phyloP scores from a whole-genome alignment of 1,139 yeast species.

The Nematodospora anomalae region DNA sequence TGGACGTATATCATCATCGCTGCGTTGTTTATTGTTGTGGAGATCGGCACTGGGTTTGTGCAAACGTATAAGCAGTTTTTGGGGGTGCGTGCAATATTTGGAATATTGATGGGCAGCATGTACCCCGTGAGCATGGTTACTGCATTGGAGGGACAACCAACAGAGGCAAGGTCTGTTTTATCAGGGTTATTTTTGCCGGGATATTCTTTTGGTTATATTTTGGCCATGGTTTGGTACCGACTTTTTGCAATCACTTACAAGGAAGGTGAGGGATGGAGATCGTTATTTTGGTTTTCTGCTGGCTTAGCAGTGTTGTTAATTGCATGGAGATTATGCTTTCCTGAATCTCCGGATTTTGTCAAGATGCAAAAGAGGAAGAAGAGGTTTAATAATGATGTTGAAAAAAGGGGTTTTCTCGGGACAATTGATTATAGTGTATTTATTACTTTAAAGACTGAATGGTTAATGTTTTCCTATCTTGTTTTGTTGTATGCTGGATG shows the following conservation, averaged over 20 bases:
- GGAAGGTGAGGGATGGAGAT: constrained; percentile 60
- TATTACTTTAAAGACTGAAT: constrained; percentile 34
- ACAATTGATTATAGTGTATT: constrained; percentile 18
- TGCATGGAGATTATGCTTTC: constrained; percentile 32
- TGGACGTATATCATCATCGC: constrained; percentile 64
- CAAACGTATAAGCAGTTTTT: constrained; percentile 62
- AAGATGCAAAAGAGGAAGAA: constrained; percentile 19
- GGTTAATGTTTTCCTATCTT: constrained; percentile 45
- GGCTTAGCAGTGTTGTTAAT: constrained; percentile 46
- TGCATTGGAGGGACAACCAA: constrained; percentile 39
- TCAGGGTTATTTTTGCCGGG: constrained; percentile 43
- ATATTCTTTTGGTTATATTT: constrained; percentile 38
- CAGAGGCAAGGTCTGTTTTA: constrained; percentile 34
- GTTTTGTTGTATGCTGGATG: constrained; percentile 48
- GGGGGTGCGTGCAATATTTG: constrained; percentile 52
- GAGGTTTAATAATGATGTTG: constrained; percentile 11
- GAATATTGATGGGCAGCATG: constrained; percentile 42
- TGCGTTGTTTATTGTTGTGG: constrained; percentile 53
- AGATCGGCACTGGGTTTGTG: constrained; percentile 73
- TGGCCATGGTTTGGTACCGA: constrained; percentile 37
- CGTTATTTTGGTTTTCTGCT: constrained; percentile 78
- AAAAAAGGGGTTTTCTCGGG: constrained; percentile 5
- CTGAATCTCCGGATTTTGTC: constrained; percentile 34
- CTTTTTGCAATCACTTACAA: constrained; percentile 63
- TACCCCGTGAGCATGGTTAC: constrained; percentile 33